phyloP scores from a whole-genome alignment of 352 stramenopile species.

The Phytophthora europaea region DNA sequence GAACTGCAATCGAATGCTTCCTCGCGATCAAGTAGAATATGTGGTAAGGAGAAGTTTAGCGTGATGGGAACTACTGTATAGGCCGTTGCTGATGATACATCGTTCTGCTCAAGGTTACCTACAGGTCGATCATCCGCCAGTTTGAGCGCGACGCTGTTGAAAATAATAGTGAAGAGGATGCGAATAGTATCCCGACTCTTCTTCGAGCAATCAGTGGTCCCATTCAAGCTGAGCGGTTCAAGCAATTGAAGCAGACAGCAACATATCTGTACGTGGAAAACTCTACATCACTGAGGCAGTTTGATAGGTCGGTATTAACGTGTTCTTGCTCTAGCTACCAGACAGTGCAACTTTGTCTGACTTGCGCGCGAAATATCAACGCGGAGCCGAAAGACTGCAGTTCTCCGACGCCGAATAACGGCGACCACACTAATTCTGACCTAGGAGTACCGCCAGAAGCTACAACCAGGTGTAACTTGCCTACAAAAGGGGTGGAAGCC shows the following conservation, averaged over 20 bases:
- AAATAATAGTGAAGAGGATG: conserved; percentile 24
- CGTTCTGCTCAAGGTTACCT: conserved; percentile 38
- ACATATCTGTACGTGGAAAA: conserved; percentile 49
- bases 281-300: background rate
- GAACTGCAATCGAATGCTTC: conserved; percentile 49
- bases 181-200: conserved; percentile 34
- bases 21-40: conserved; percentile 52
- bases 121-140: conserved; percentile 55
- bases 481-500: conserved; percentile 14
- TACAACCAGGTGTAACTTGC: background rate
- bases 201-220: conserved; percentile 46
- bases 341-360: conserved; percentile 52
- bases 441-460: background rate
- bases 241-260: conserved; percentile 50
- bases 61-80: background rate
- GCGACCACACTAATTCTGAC: background rate
- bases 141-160: conserved; percentile 31
- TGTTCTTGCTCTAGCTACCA: conserved; percentile 44
- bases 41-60: conserved; percentile 34
- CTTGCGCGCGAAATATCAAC: conserved; percentile 46
- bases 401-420: conserved; percentile 10
- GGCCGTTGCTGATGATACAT: background rate
- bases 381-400: conserved; percentile 1
- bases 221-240: conserved; percentile 47
- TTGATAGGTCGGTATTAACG: background rate